A percentile compares a stretch with the other conserved stretches of the same genome.
Evolutionary conservation across 805 yeast genomes (phyloP).

Genomic region (Cyberlindnera lachancei): DNA sequence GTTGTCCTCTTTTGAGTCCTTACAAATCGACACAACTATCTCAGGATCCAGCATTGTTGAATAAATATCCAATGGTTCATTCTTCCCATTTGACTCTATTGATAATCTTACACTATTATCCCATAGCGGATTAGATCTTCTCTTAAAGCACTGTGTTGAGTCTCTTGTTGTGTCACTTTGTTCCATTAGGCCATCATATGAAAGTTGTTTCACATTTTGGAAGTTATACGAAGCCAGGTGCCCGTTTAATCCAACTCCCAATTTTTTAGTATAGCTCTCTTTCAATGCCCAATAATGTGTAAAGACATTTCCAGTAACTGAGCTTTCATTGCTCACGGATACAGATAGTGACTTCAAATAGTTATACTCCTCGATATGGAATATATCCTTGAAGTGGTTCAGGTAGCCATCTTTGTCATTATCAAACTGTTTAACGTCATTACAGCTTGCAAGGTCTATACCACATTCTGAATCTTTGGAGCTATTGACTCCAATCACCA

Average conservation of each 20-base stretch:
- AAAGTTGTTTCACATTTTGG: conserved; percentile 8
- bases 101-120: conserved; percentile 1
- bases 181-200: too few relatives aligned
- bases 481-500: conserved; percentile 39
- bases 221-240: conserved; percentile 25
- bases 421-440: conserved; percentile 19
- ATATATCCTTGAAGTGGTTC: conserved; percentile 35
- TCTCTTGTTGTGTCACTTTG: background rate
- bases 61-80: conserved; percentile 9
- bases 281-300: conserved; percentile 73
- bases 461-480: conserved; percentile 34
- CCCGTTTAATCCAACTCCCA: conserved; percentile 52
- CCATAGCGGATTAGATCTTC: conserved; percentile 1
- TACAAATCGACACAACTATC: conserved; percentile 7
- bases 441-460: conserved; percentile 37
- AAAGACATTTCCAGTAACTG: conserved; percentile 28
- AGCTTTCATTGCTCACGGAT: too few relatives aligned
- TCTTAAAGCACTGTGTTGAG: background rate
- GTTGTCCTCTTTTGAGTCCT: too few relatives aligned
- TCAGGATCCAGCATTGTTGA: conserved; percentile 18
- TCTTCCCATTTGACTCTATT: conserved; percentile 4
- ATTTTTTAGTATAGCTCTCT: conserved; percentile 63
- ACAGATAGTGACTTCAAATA: conserved; percentile 21
- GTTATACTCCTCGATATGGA: conserved; percentile 29
- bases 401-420: conserved; percentile 28